Conservation (phyloP, 768 basidiomycete genomes). For the Tubosaeta sp. region DNA sequence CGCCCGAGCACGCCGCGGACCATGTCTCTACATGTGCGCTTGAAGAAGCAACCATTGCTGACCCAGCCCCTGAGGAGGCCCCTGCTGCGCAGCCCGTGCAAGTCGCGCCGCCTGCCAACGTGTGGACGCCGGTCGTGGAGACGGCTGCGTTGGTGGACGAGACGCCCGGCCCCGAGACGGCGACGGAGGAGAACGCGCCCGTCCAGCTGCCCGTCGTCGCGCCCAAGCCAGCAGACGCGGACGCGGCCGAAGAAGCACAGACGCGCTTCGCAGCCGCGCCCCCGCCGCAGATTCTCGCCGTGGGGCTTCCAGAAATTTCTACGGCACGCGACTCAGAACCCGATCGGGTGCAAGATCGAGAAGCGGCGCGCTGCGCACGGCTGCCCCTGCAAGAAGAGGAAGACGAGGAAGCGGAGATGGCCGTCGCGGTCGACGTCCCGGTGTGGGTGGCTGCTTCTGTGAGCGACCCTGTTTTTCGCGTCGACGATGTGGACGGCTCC, state of each 20-base stretch:
- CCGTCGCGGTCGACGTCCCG: neutral
- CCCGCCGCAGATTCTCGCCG: conserved; percentile 3
- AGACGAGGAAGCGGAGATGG: conserved; percentile 1
- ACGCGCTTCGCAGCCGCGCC: conserved; percentile 1
- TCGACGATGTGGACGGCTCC: neutral
- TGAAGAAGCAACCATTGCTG: neutral
- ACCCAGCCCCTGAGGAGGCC: neutral
- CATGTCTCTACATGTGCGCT: neutral
- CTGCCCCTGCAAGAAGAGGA: neutral
- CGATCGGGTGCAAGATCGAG: neutral
- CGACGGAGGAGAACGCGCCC: neutral
- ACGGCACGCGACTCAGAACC: neutral
- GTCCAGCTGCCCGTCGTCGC: neutral
- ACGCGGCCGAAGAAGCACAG: neutral
- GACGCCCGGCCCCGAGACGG: neutral
- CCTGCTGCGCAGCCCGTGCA: neutral
- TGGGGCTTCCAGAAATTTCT: conserved; percentile 3
- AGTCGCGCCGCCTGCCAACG: neutral
- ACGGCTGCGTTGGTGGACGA: conserved; percentile 3
- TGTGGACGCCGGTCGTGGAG: neutral
- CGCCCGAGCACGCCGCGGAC: conserved; percentile 4
- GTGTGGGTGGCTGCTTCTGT: neutral
- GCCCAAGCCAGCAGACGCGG: neutral
- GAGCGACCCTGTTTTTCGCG: neutral
- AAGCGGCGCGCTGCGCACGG: neutral